These are phyloP conservation scores for Paraleonurus japonicus DNA, from an alignment of 257 asterid genomes.

Conservation along the genomic window DNA sequence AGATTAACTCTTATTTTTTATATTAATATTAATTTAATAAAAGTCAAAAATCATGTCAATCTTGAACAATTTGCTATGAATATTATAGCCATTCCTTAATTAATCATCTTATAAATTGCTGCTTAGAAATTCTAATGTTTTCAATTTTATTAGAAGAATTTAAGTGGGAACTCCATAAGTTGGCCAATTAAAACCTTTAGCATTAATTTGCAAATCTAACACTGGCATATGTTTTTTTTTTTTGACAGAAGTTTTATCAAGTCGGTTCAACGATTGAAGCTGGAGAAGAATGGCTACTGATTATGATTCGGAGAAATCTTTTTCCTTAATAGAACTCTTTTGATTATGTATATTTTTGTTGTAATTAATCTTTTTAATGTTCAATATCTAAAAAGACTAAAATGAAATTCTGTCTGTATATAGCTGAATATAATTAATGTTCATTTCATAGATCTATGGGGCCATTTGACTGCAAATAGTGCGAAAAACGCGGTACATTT, in stretches of 20 bases:
- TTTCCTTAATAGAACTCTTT: too few relatives aligned
- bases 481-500: too few relatives aligned
- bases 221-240: neutral
- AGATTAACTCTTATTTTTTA: neutral
- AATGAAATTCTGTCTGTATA: neutral
- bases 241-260: slow-evolving; percentile 46
- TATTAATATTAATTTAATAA: neutral
- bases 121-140: neutral
- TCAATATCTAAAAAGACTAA: neutral
- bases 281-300: slow-evolving; percentile 39
- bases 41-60: neutral
- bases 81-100: neutral
- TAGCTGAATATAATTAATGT: neutral
- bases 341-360: neutral
- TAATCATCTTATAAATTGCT: neutral
- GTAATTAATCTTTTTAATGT: neutral
- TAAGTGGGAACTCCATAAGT: neutral
- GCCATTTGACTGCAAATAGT: too few relatives aligned
- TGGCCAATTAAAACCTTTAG: neutral
- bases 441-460: neutral
- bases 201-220: neutral
- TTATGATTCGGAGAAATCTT: neutral
- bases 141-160: too few relatives aligned
- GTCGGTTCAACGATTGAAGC: slow-evolving; percentile 51
- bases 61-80: neutral